Evolutionary conservation across 2,329 filamentous ascomycete genomes (phyloP).

Genomic region (Colletotrichum falcatum): DNA sequence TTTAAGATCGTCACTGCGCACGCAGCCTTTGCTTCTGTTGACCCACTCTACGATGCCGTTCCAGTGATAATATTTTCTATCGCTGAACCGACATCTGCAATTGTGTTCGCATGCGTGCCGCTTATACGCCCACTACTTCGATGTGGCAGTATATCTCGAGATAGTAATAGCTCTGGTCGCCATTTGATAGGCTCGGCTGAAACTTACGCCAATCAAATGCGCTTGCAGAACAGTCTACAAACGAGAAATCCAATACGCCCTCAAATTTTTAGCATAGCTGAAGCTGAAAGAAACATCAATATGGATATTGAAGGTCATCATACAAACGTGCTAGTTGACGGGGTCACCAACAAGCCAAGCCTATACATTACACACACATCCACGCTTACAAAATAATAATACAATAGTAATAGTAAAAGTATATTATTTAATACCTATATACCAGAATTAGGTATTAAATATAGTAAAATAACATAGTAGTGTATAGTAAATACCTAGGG

Average conservation of each 20-base stretch:
- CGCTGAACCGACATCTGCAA: slow-evolving; percentile 15
- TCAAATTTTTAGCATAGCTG: not conserved
- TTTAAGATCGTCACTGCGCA: not conserved
- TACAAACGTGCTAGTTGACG: not conserved
- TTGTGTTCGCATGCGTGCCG: slow-evolving; percentile 16
- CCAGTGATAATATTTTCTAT: slow-evolving; percentile 14
- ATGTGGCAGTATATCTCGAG: not conserved
- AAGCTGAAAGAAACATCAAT: not conserved
- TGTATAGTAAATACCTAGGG: too few species aligned
- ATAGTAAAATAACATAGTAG: too few species aligned
- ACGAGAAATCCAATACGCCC: too few species aligned
- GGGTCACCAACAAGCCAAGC: too few species aligned
- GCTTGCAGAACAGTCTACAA: not conserved
- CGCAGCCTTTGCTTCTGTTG: not conserved
- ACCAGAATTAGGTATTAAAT: too few species aligned
- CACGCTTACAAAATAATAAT: too few species aligned
- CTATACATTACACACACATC: too few species aligned
- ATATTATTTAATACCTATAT: too few species aligned
- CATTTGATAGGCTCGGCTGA: too few species aligned
- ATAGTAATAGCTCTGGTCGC: not conserved
- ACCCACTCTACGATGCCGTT: not conserved
- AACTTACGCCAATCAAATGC: not conserved
- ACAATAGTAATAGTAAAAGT: too few species aligned
- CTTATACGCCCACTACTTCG: slow-evolving; percentile 7
- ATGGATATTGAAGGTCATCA: not conserved